phyloP scores from a whole-genome alignment of 106 monocot species.

The Dioscorea alata region DNA sequence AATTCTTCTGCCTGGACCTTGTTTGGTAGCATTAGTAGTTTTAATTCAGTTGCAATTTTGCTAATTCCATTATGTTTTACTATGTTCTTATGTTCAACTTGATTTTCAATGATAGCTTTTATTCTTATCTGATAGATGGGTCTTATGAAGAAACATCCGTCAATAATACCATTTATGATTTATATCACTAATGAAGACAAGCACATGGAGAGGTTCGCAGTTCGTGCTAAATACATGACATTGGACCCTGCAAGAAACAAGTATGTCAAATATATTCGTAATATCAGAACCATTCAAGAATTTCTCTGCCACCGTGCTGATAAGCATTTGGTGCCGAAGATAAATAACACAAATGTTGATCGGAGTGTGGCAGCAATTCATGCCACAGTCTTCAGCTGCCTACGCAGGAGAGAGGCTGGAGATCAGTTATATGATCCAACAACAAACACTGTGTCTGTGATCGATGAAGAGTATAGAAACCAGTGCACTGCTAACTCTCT shows the following conservation, averaged over 20 bases:
- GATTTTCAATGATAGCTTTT: background rate
- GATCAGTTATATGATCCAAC: constrained; percentile 59
- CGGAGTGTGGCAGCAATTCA: constrained; percentile 86
- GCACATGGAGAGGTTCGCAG: constrained; percentile 89
- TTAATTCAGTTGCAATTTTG: too few relatives aligned
- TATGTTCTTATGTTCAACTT: background rate
- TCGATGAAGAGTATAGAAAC: constrained; percentile 77
- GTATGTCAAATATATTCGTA: constrained; percentile 83
- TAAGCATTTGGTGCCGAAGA: constrained; percentile 89
- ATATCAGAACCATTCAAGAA: constrained; percentile 90
- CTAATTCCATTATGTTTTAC: too few relatives aligned
- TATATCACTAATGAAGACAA: constrained; percentile 86
- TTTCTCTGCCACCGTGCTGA: constrained; percentile 83
- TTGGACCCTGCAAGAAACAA: constrained; percentile 90
- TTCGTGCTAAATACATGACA: constrained; percentile 99
- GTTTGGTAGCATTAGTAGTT: too few relatives aligned
- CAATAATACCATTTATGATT: constrained; percentile 87
- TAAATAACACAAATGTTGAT: constrained; percentile 97
- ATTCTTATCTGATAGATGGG: constrained; percentile 59
- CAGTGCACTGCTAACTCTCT: constrained; percentile 67
- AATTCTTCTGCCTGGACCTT: too few relatives aligned
- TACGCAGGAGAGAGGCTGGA: constrained; percentile 60
- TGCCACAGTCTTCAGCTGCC: constrained; percentile 80
- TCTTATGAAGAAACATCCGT: constrained; percentile 96
- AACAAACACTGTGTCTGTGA: constrained; percentile 65